These are phyloP conservation scores for Furculomyces boomerangus DNA, from an alignment of 371 early-diverging fungal genomes.

Conservation along the genomic window DNA sequence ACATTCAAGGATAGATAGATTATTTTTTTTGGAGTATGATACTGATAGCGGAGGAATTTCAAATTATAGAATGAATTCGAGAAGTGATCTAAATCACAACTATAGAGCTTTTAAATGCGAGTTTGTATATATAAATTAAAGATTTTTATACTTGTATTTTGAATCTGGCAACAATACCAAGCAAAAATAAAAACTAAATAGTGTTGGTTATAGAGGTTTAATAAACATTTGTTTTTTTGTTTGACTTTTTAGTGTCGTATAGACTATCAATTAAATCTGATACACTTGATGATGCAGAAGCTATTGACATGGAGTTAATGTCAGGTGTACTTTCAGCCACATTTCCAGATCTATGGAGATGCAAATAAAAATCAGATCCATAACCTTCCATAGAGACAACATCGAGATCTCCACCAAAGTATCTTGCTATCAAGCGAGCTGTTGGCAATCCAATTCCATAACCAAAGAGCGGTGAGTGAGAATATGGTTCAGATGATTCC, in stretches of 20 bases:
- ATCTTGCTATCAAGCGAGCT: slow-evolving; percentile 30
- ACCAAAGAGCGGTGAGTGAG: slow-evolving; percentile 27
- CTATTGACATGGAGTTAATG: not conserved
- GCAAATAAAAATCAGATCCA: slow-evolving; percentile 55
- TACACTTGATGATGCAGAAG: not conserved
- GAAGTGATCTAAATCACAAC: slow-evolving; percentile 19
- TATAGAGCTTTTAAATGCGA: slow-evolving; percentile 12
- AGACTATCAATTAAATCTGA: slow-evolving; percentile 1
- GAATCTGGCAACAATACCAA: not conserved
- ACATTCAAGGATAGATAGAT: slow-evolving; percentile 20
- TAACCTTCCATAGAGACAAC: slow-evolving; percentile 50
- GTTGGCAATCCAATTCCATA: slow-evolving; percentile 27
- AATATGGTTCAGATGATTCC: slow-evolving; percentile 3
- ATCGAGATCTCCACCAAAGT: slow-evolving; percentile 58
- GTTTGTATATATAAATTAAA: not conserved
- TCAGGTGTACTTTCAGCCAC: slow-evolving; percentile 15
- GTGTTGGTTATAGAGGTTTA: not conserved
- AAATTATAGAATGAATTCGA: slow-evolving; percentile 10
- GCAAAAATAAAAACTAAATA: not conserved
- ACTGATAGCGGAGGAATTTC: slow-evolving; percentile 10
- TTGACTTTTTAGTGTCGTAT: not conserved
- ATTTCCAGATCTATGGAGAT: slow-evolving; percentile 33
- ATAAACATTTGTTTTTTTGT: too few relatives aligned
- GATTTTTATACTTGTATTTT: too few relatives aligned
- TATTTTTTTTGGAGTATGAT: slow-evolving; percentile 13